Conservation (phyloP, 148 eudicot species). For the Vaccinium corymbosum region DNA sequence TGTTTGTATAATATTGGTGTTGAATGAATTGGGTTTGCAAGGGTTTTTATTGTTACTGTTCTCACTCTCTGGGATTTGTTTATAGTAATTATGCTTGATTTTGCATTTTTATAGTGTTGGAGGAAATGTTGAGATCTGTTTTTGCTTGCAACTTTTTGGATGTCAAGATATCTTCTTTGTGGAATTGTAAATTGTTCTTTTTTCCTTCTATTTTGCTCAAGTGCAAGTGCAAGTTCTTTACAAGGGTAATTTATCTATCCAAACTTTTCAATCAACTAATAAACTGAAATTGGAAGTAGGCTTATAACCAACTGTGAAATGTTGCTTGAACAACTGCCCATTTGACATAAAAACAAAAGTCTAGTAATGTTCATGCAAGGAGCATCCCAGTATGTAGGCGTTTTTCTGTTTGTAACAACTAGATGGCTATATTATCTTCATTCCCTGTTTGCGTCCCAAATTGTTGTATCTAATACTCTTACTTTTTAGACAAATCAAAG, state of each 20-base stretch:
- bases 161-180: background rate
- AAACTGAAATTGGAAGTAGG: background rate
- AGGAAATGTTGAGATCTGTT: slow-evolving; percentile 16
- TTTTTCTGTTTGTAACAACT: background rate
- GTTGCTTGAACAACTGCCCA: background rate
- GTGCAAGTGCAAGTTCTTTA: background rate
- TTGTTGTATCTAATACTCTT: slow-evolving; percentile 7
- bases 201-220: background rate
- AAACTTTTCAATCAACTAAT: background rate
- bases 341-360: background rate
- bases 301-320: background rate
- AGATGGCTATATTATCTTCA: background rate
- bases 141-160: background rate
- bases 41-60: background rate
- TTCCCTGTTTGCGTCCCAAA: background rate
- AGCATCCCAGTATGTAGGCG: background rate
- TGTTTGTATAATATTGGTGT: slow-evolving; percentile 13
- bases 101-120: background rate
- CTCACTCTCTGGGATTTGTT: slow-evolving; percentile 11
- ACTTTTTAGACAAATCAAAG: slow-evolving; percentile 59
- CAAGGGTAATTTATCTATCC: background rate
- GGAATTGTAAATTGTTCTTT: background rate
- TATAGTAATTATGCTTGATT: background rate
- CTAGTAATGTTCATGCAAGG: background rate
- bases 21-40: slow-evolving; percentile 10